Evolutionary conservation across 495 filamentous ascomycete species (phyloP), one percentile per base, ranked within the genome.

Genomic region (Penicillium arizonense): DNA sequence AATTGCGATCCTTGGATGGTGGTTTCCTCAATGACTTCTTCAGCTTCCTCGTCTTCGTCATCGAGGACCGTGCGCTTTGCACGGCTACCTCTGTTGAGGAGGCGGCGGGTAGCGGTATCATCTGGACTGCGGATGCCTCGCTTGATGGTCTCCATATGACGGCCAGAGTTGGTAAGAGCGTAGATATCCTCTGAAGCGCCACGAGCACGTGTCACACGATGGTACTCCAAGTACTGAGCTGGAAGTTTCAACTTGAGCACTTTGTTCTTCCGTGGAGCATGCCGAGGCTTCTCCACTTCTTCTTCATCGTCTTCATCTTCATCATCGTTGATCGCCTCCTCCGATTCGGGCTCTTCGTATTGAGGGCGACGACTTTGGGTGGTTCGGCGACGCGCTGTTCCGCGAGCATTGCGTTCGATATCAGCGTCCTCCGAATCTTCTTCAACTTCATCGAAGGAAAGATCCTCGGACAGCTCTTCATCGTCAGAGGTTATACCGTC

Each of bases 101-200:
- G 83, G 2, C 77, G 71, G 50, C 85, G 77, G 41, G 67, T 67
- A 24, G 64, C 11, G 24, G 34, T 49, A 43, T 76, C 64, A 28
- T 91, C 88, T 2, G 90, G 91, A 54, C 82, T 90, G 35, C 67
- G 77, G 11, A 88, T 90, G 36, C 80, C 82, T 26, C 79, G 73
- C 50, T 79, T 68, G 26, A 85, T 73, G 12, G 81, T 74, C 48
- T 80, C 62, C 49, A 84, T 81, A 64, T 95, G 89, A 59, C 78
- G 82, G 11, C 91, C 91, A 3, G 90, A 95, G 59, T 85, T 86
- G 0, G 89, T 85, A 30, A 96, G 73, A 14, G 78, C 83, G 37
- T 85, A 72, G 12, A 87, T 77, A 13, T 86, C 79, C 35, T 82
- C 82, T 5, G 78, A 75, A 8, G 80, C 72, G 50, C 82, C 82